Conservation (phyloP, 495 filamentous ascomycete species). For the Aspergillus sclerotiicarbonarius region DNA sequence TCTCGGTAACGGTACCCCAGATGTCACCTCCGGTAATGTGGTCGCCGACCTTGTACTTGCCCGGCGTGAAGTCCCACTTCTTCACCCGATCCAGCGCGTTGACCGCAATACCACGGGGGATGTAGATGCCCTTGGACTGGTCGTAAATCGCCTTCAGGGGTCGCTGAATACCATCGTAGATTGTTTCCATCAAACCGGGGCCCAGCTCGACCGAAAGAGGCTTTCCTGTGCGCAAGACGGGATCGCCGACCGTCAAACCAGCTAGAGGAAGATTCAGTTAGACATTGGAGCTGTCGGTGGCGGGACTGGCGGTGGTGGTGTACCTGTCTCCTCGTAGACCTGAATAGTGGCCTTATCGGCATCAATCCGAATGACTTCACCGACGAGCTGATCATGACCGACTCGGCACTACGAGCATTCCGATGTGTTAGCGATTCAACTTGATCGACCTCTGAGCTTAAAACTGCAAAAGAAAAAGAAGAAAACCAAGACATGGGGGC, state of each 20-base stretch:
- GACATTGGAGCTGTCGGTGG: slow-evolving; percentile 23
- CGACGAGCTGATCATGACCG: slow-evolving; percentile 83
- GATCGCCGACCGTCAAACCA: slow-evolving; percentile 94
- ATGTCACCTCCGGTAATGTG: slow-evolving; percentile 95
- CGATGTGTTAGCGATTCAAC: slow-evolving; percentile 2
- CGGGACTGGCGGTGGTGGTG: slow-evolving; percentile 18
- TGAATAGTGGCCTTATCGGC: slow-evolving; percentile 95
- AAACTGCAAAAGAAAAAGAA: slow-evolving; percentile 10
- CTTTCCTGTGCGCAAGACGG: slow-evolving; percentile 85
- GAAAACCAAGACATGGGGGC: slow-evolving; percentile 20
- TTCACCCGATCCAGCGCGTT: slow-evolving; percentile 83
- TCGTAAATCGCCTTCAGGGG: slow-evolving; percentile 82
- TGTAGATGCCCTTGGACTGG: slow-evolving; percentile 83
- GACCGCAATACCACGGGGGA: slow-evolving; percentile 89
- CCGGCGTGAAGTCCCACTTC: slow-evolving; percentile 94
- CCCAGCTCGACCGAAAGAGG: slow-evolving; percentile 96
- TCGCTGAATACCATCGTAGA: slow-evolving; percentile 98
- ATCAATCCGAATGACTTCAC: slow-evolving; percentile 97
- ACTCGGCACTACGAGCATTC: slow-evolving; percentile 65
- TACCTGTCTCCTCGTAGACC: slow-evolving; percentile 98
- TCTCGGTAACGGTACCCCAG: slow-evolving; percentile 92
- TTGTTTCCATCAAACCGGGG: slow-evolving; percentile 96
- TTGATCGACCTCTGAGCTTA: not conserved
- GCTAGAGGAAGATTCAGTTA: slow-evolving; percentile 47
- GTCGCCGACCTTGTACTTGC: slow-evolving; percentile 84